Evolutionary conservation across 768 basidiomycete species (phyloP), one percentile per base, ranked within the genome.

Genomic region (Boletus patriciae): DNA sequence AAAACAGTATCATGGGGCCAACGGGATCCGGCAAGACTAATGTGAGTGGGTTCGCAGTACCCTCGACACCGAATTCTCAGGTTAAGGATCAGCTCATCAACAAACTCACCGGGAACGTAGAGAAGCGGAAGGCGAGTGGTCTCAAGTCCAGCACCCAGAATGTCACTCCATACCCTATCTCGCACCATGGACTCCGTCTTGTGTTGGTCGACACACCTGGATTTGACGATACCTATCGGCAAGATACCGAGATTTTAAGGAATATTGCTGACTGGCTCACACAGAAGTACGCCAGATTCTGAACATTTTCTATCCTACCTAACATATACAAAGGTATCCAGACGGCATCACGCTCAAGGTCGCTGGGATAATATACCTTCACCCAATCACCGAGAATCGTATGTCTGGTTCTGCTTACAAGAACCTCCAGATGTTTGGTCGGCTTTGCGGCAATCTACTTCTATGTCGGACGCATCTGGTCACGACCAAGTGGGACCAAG

Each of bases 401-500:
- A 64, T 78, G 63, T 58, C 65, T 11, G 74, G 72, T 13, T 68
- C 72, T 16, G 55, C 58, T 11, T 46, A 46, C 23, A 66, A 62
- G 41, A 75, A 73, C 53, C 68, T 77, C 46, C 56, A 61, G n/a
- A 53, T 75, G 59, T 75, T 77, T 54, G 58, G 64, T 25, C 61
- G 66, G 25, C 54, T 78, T 18, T 78, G 77, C 37, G 77, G 77
- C 5, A 36, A 63, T 11, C 19, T 56, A 6, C 63, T 69, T 7
- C 50, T 73, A 27, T 59, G 19, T 33, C 74, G 73, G n/a, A 64
- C 73, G 5, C 59, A 68, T 19, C 56, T 78, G 15, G 63, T 71
- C n/a, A 78, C 76, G 1, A 77, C 72, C 1, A 75, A 73, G 70
- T 77, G 76, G 77, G 66, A 67, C 43, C 25, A 9, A 1, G 66